A percentile compares a stretch with the other conserved stretches of the same genome.
phyloP scores from a whole-genome alignment of 2,329 filamentous ascomycete genomes.

The Cyphellophora attinorum region DNA sequence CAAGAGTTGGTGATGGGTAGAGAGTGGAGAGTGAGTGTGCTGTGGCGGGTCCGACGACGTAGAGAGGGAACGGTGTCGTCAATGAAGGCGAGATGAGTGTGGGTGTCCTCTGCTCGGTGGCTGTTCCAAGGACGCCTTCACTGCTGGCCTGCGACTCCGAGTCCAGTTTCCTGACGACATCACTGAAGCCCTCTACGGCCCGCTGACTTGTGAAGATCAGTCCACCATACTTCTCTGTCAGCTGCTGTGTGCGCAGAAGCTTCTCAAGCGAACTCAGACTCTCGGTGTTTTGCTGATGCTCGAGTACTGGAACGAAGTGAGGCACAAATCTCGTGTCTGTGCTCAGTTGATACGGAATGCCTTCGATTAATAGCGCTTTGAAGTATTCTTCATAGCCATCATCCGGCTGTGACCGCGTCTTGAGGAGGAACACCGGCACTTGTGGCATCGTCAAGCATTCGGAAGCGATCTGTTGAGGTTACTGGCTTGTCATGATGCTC shows the following conservation, averaged over 20 bases:
- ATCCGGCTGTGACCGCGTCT: conserved; percentile 35
- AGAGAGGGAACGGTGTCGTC: conserved; percentile 25
- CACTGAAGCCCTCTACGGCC: conserved; percentile 36
- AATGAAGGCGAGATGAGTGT: neutral
- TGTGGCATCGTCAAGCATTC: neutral
- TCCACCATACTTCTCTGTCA: conserved; percentile 31
- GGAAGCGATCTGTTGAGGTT: too few species aligned
- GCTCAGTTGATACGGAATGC: neutral
- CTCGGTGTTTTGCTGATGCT: conserved; percentile 29
- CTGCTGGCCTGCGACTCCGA: conserved; percentile 1
- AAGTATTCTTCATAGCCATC: conserved; percentile 38
- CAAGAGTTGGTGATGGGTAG: conserved; percentile 19
- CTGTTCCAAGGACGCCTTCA: neutral
- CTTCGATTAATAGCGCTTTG: conserved; percentile 8
- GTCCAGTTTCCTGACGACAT: conserved; percentile 23
- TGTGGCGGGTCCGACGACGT: conserved; percentile 40
- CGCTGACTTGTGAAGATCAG: conserved; percentile 41
- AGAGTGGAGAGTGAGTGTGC: conserved; percentile 56
- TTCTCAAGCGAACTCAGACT: conserved; percentile 26
- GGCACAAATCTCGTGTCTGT: conserved; percentile 10
- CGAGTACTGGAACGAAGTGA: conserved; percentile 36
- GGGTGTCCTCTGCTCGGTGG: neutral
- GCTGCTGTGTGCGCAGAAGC: conserved; percentile 25
- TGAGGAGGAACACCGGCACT: conserved; percentile 36
- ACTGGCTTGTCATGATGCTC: too few species aligned